These are phyloP conservation scores for Thalassiosira ordinaria DNA, from an alignment of 352 stramenopile species.

Conservation along the genomic window DNA sequence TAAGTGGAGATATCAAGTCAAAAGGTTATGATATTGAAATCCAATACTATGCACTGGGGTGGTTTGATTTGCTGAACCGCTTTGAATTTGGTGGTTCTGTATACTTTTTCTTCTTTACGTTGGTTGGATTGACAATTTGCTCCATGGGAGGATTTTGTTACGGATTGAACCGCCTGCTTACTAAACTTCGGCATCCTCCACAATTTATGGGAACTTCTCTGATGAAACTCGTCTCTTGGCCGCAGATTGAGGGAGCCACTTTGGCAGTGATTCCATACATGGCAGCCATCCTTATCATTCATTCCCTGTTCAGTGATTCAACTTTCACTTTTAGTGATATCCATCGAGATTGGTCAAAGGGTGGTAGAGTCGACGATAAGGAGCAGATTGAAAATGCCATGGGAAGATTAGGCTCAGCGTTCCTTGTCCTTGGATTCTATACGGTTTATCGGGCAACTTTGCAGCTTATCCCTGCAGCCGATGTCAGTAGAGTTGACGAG, in stretches of 20 bases:
- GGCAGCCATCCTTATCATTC: conserved; percentile 32
- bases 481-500: conserved; percentile 23
- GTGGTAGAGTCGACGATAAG: conserved; percentile 37
- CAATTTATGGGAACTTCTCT: conserved; percentile 91
- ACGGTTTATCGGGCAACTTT: conserved; percentile 53
- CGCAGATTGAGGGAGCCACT: conserved; percentile 88
- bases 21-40: conserved; percentile 90
- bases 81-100: conserved; percentile 95
- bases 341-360: conserved; percentile 51
- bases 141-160: conserved; percentile 91
- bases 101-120: conserved; percentile 93
- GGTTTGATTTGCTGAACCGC: conserved; percentile 94
- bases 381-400: conserved; percentile 55
- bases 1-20: conserved; percentile 70
- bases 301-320: conserved; percentile 49
- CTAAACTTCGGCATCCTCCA: conserved; percentile 94
- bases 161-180: conserved; percentile 93
- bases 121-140: conserved; percentile 90
- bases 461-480: conserved; percentile 86
- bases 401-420: conserved; percentile 58
- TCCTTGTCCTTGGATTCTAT: conserved; percentile 63
- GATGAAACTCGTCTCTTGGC: conserved; percentile 89
- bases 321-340: conserved; percentile 41
- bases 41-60: conserved; percentile 89
- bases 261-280: conserved; percentile 75